Conservation (phyloP, 2,329 filamentous ascomycete genomes). For the Chrysoporthe puriensis region DNA sequence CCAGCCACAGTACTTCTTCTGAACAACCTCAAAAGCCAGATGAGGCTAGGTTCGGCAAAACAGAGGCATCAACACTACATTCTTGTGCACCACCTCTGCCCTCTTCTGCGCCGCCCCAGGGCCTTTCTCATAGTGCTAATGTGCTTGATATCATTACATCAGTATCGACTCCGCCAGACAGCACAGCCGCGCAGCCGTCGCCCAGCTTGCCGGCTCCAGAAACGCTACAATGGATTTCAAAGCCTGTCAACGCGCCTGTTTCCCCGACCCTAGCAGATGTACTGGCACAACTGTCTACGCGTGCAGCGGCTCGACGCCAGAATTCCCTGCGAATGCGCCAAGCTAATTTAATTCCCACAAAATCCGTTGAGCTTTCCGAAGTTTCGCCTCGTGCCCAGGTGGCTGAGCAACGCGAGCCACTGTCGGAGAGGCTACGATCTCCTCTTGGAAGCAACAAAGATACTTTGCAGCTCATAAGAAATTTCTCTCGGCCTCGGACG, state of each 20-base stretch:
- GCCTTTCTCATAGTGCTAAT: too few relatives aligned
- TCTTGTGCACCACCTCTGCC: neutral
- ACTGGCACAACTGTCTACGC: constrained; percentile 10
- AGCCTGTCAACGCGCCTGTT: neutral
- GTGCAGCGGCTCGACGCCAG: constrained; percentile 22
- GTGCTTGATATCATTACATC: neutral
- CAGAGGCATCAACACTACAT: neutral
- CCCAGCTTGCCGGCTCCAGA: neutral
- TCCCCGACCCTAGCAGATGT: neutral
- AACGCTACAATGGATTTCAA: neutral
- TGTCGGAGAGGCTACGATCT: neutral
- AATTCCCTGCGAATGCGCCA: constrained; percentile 19
- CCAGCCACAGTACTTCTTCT: neutral
- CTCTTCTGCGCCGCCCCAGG: neutral
- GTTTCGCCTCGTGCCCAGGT: neutral
- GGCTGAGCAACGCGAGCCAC: constrained; percentile 7
- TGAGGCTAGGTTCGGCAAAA: neutral
- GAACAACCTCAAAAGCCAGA: neutral
- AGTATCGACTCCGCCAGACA: neutral
- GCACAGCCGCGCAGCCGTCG: neutral
- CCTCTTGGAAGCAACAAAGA: constrained; percentile 1
- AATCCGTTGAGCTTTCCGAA: neutral
- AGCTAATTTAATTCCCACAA: neutral
- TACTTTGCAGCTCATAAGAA: neutral
- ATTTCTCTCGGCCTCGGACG: constrained; percentile 17